Evolutionary conservation across 2,329 filamentous ascomycete genomes (phyloP), one percentile per base, ranked within the genome.

Genomic region (Fusarium miscanthi): DNA sequence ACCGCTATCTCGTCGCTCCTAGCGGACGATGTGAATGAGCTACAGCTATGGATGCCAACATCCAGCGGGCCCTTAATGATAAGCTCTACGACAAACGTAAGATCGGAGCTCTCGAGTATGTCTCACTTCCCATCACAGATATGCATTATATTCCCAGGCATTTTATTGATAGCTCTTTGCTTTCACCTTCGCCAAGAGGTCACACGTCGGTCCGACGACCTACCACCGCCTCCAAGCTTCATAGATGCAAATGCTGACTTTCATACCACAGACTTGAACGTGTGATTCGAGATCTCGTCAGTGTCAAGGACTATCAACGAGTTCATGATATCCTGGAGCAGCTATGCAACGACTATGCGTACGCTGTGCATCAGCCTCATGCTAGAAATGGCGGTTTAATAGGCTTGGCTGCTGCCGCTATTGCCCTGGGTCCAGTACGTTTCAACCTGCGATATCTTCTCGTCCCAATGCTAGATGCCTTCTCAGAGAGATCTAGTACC

Each of bases 31-130:
- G 76, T 75, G 66, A 69, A 69, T 66, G 65, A 70, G 66, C 66
- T 61, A 68, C 68, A 78, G 79, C 65, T 78, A 98, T 98, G 95
- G 95, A 98, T 86, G 87, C 89, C 79, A 92, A 91, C 80, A 94
- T 98, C 81, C 94, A 97, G 83, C 93, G 95, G 77, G 89, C 95
- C 75, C 87, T 99, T 80, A 97, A 97, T 81, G 96, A 99, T 85
- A 99, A 98, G 89, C 92, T 98, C 80, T 99, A 99, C 82, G 96
- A 99, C 81, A 97, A 97, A 87, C 91, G 97, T 81, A 99, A 99
- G 84, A 92, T 94, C 79, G 96, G 96, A 73, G 96, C 97, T 77
- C 89, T 99, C 64, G 96, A 99, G 94, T 97, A 91, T 79, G 92
- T 85, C 57, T 67, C 54, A 65, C 53, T 63, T 56, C 35, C 51